Evolutionary conservation across 2,329 filamentous ascomycete species (phyloP).

Genomic region (Cyclaneusma minus): DNA sequence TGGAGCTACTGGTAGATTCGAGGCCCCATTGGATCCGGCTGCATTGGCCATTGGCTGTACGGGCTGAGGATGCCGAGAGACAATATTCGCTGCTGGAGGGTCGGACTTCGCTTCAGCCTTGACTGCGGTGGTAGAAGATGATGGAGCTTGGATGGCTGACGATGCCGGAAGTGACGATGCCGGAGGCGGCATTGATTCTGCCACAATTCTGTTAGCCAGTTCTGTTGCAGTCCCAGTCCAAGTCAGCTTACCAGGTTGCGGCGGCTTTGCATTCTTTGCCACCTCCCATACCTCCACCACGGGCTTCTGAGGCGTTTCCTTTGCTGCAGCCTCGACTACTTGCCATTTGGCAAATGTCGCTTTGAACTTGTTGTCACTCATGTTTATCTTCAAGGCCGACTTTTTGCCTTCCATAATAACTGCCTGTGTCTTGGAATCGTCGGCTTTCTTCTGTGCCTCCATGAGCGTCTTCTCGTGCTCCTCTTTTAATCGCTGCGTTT

Average conservation of each 20-base stretch:
- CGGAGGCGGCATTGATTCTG: conserved; percentile 2
- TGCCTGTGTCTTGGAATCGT: conserved; percentile 28
- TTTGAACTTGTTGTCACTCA: conserved; percentile 56
- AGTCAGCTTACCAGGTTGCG: conserved; percentile 8
- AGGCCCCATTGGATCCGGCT: too few relatives aligned
- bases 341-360: conserved; percentile 55
- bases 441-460: conserved; percentile 31
- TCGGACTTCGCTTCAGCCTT: too few relatives aligned
- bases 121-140: too few relatives aligned
- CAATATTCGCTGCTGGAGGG: too few relatives aligned
- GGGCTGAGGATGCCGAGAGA: too few relatives aligned
- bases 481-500: conserved; percentile 43
- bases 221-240: too few relatives aligned
- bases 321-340: conserved; percentile 66
- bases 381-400: conserved; percentile 58
- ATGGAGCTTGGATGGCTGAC: conserved; percentile 1
- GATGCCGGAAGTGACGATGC: conserved; percentile 2
- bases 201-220: too few relatives aligned
- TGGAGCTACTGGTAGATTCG: too few relatives aligned
- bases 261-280: conserved; percentile 50
- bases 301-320: conserved; percentile 70
- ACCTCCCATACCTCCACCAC: conserved; percentile 79
- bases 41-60: too few relatives aligned
- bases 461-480: conserved; percentile 28
- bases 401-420: conserved; percentile 64